These are phyloP conservation scores for Cercospora berteroae DNA, from an alignment of 2,329 filamentous ascomycete genomes.

Conservation along the genomic window DNA sequence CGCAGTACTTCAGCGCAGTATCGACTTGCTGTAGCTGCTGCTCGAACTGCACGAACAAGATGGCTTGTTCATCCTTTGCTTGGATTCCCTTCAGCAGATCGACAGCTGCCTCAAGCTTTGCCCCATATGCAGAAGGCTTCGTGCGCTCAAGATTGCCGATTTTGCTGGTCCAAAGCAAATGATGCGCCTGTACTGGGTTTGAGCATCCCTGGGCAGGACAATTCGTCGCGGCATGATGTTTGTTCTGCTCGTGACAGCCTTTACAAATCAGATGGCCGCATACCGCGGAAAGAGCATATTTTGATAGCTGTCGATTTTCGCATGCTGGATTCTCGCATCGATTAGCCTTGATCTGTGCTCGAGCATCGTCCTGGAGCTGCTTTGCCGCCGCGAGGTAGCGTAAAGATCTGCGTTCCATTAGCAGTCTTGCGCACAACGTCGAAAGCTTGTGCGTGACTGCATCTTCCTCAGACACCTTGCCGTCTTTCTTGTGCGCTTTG, in stretches of 20 bases:
- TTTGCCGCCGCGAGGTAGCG: slow-evolving; percentile 28
- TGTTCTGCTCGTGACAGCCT: slow-evolving; percentile 37
- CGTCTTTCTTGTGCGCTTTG: not conserved
- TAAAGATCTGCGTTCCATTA: slow-evolving; percentile 26
- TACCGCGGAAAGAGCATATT: slow-evolving; percentile 42
- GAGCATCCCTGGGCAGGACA: slow-evolving; percentile 46
- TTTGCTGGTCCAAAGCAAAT: slow-evolving; percentile 43
- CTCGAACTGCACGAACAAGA: slow-evolving; percentile 57
- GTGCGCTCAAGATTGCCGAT: slow-evolving; percentile 36
- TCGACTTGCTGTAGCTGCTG: slow-evolving; percentile 45
- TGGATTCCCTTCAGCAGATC: slow-evolving; percentile 44
- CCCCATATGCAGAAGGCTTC: slow-evolving; percentile 37
- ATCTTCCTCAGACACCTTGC: slow-evolving; percentile 4
- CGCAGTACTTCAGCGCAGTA: slow-evolving; percentile 34
- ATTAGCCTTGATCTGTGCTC: not conserved
- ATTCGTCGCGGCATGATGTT: slow-evolving; percentile 30
- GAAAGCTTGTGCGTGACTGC: slow-evolving; percentile 20
- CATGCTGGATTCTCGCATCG: slow-evolving; percentile 16
- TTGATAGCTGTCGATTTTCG: not conserved
- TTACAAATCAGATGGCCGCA: slow-evolving; percentile 56
- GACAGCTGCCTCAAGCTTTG: slow-evolving; percentile 51
- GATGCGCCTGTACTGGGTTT: slow-evolving; percentile 39
- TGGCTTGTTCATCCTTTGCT: slow-evolving; percentile 47
- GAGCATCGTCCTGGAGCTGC: slow-evolving; percentile 3
- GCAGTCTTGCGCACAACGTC: slow-evolving; percentile 22